Evolutionary conservation across 441 rosid genomes (phyloP), one percentile per base, ranked within the genome.

Genomic region (Syzygium syzygioides): DNA sequence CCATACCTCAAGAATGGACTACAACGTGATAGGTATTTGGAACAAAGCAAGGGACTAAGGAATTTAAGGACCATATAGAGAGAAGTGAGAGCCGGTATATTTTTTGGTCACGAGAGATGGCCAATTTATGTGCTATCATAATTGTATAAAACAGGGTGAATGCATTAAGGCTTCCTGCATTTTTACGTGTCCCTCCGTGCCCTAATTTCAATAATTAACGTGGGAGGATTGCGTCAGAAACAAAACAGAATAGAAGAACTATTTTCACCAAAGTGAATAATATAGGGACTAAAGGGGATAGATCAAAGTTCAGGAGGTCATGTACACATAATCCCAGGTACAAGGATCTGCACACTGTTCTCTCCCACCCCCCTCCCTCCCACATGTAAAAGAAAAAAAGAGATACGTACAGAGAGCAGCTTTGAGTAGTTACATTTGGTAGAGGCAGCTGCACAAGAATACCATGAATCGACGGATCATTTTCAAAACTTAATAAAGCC

Each of bases 391-490:
- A 71, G 55, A 28, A 55, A 50, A 54, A 17, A 86, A 56, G 14
- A 87, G 84, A 86, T n/a, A 83, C 55, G 41, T 89, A 57, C 32
- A 34, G 52, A 76, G 52, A 23, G 83, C 83, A 76, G 88, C 88
- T 89, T 50, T 55, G 57, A 88, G 92, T 91, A 92, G 90, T 95
- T 94, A 97, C 99, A 93, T 95, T 94, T 55, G 99, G 99, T 88
- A 97, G 90, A 91, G 99, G 98, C 93, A 97, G 99, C 92, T 97
- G 99, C 87, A 96, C 97, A 56, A 96, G 98, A 93, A 96, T 91
- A 85, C 99, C 99, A 64, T 97, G 98, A 93, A 96, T 89, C 4
- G 99, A 93, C 3, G 94, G 91, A 86, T 96, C 96, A 86, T 93
- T 91, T 76, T 96, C 96, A 89, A 91, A 96, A 34, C 87, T 88